Conservation (phyloP, 2,329 filamentous ascomycete genomes). For the Gnomoniopsis smithogilvyi region DNA sequence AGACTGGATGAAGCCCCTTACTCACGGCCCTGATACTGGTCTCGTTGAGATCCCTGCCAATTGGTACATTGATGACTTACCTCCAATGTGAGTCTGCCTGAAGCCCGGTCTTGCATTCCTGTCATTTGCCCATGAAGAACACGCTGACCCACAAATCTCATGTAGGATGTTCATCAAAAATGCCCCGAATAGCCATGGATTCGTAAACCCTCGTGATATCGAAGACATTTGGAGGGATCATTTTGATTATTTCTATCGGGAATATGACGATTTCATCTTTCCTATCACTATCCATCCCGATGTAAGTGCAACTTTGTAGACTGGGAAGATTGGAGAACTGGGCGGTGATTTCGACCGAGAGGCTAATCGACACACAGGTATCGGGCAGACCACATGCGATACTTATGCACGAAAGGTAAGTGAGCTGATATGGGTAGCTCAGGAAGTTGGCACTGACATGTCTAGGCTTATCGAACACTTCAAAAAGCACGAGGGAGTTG, state of each 20-base stretch:
- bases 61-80: constrained; percentile 61
- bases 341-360: neutral
- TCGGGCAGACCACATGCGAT: constrained; percentile 68
- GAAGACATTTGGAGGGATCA: constrained; percentile 65
- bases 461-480: constrained; percentile 61
- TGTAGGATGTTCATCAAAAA: constrained; percentile 61
- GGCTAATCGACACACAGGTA: constrained; percentile 31
- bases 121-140: neutral
- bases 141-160: neutral
- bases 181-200: constrained; percentile 58
- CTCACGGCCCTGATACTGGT: constrained; percentile 55
- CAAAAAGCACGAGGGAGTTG: constrained; percentile 50
- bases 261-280: constrained; percentile 75
- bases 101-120: neutral
- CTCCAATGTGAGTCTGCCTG: constrained; percentile 44
- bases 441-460: constrained; percentile 23
- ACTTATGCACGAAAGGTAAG: constrained; percentile 31
- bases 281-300: constrained; percentile 76
- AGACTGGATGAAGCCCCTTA: constrained; percentile 63
- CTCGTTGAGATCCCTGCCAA: constrained; percentile 61
- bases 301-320: neutral
- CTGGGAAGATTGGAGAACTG: neutral
- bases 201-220: constrained; percentile 50
- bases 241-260: constrained; percentile 72
- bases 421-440: neutral